These are phyloP conservation scores for Vinca minor DNA, from an alignment of 257 asterid species.

Conservation along the genomic window DNA sequence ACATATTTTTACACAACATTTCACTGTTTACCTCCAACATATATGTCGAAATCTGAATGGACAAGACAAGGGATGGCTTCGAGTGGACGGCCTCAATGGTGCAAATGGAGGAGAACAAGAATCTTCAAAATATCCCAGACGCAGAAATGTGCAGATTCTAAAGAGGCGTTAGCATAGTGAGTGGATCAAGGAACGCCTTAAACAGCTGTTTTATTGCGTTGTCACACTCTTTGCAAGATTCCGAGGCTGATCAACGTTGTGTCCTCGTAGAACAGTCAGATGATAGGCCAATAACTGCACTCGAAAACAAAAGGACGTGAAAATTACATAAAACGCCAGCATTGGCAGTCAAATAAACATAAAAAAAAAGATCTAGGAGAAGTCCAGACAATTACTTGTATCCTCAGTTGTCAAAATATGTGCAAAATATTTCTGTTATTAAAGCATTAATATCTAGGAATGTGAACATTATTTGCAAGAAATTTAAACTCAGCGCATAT, in stretches of 20 bases:
- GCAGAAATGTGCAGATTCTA: neutral
- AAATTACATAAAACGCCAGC: neutral
- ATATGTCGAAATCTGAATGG: neutral
- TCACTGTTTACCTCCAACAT: too few species aligned
- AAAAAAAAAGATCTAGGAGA: neutral
- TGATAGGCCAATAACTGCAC: slow-evolving; percentile 91
- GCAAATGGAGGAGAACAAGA: neutral
- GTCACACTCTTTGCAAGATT: slow-evolving; percentile 98
- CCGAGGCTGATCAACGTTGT: slow-evolving; percentile 95
- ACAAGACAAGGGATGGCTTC: neutral
- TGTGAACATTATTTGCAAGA: neutral
- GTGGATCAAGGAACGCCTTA: neutral
- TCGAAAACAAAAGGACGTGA: slow-evolving; percentile 2
- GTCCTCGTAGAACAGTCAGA: slow-evolving; percentile 85
- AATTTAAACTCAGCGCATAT: neutral
- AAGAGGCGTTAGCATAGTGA: neutral
- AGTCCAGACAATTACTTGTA: neutral
- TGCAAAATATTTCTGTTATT: neutral
- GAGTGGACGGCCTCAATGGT: neutral
- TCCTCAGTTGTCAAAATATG: neutral
- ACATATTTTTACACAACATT: too few species aligned
- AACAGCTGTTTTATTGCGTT: slow-evolving; percentile 46
- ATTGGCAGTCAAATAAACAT: neutral
- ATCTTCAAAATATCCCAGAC: neutral
- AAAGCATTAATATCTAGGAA: neutral